Evolutionary conservation across 495 filamentous ascomycete species (phyloP), one percentile per base, ranked within the genome.

Genomic region (Ramalina intermedia): DNA sequence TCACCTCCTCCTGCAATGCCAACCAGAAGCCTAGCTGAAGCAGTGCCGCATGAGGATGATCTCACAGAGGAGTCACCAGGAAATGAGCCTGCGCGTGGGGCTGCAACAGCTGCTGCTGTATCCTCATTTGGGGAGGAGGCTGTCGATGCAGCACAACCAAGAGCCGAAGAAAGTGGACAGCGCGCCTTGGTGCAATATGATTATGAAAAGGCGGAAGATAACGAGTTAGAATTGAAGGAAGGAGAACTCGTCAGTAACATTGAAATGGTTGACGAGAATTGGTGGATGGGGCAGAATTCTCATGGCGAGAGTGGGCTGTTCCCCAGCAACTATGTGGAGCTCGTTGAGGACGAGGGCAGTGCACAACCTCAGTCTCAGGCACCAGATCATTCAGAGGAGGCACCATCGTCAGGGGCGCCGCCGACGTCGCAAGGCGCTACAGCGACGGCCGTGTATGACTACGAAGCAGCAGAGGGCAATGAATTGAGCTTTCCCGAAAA

Each of bases 381-480:
- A 52, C 55, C 38, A 51, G 47, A 35, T 55, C 53, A 33, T 17
- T 47, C 26, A 49, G 45, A 27, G 38, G 51, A 0, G 51, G 48
- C 1, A 46, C 24, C 17, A 44, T 21, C 21, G 38, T 8, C 16
- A 17, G 38, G 38, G 51, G 60, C 13, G 49, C 60, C 43, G 55
- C 62, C 6, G 5, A 58, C 58, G 11, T 58, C 63, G 21, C 58
- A 61, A 23, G 78, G 77, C 1, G 69, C 68, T 3, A 87, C 80
- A 18, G 93, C 91, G 4, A 85, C 76, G 11, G 91, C 91, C 8
- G 66, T 89, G 43, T 99, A 94, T 63, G 91, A 99, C 56, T 99
- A 99, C 53, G 90, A 96, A 60, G 91, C 91, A 33, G 88, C 88
- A 0, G 91, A 99, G 63, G 93, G 94, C 50, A 99, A 99, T 58